Evolutionary conservation across 2,329 filamentous ascomycete species (phyloP).

Genomic region (Trichoderma breve): DNA sequence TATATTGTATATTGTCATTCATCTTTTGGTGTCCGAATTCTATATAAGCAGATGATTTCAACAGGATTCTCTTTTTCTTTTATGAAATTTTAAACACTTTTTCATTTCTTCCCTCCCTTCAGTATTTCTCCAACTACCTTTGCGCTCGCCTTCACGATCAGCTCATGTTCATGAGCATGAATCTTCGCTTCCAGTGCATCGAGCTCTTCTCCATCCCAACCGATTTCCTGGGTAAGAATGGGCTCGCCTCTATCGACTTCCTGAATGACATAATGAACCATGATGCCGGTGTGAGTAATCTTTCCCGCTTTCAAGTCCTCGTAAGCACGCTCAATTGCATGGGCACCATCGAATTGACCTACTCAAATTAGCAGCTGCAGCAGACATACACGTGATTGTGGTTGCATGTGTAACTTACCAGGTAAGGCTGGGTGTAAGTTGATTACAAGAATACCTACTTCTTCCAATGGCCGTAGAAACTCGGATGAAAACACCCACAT

Average conservation of each 20-base stretch:
- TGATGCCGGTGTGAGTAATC: conserved; percentile 74
- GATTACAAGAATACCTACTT: conserved; percentile 65
- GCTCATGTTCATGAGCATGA: conserved; percentile 70
- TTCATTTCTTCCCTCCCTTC: not conserved
- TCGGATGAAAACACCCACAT: conserved; percentile 75
- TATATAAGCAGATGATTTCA: not conserved
- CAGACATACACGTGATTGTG: not conserved
- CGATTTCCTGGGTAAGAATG: conserved; percentile 62
- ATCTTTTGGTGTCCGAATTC: not conserved
- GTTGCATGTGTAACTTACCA: not conserved
- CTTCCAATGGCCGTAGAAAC: conserved; percentile 68
- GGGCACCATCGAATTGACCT: conserved; percentile 72
- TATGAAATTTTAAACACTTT: not conserved
- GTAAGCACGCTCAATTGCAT: conserved; percentile 76
- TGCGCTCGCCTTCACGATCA: conserved; percentile 73
- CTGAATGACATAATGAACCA: conserved; percentile 81
- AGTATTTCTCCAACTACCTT: conserved; percentile 45
- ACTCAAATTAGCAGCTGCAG: conserved; percentile 26
- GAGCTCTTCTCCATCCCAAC: conserved; percentile 62
- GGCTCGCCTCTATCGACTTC: conserved; percentile 22
- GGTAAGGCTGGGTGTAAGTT: conserved; percentile 60
- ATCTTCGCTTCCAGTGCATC: conserved; percentile 69
- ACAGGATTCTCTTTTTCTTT: not conserved
- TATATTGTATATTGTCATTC: not conserved
- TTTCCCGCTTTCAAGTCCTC: conserved; percentile 64